A percentile compares a stretch with the other conserved stretches of the same genome.
These are phyloP conservation scores for Gossypium schwendimanii DNA, from an alignment of 441 rosid genomes.

Conservation along the genomic window DNA sequence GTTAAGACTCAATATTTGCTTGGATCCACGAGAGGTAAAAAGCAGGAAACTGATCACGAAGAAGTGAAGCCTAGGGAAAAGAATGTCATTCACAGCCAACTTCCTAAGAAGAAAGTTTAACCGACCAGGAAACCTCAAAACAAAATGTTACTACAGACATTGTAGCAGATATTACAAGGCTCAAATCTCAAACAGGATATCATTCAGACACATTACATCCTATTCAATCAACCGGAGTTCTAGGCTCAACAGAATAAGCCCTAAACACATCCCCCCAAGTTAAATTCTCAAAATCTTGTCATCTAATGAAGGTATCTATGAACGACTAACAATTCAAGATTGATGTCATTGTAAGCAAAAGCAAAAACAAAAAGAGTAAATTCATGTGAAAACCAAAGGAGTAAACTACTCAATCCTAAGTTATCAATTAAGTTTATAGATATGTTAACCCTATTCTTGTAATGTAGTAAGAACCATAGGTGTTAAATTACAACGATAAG, in stretches of 20 bases:
- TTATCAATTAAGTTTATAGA: background rate
- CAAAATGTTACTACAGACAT: slow-evolving; percentile 63
- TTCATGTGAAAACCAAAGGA: background rate
- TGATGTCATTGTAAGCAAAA: background rate
- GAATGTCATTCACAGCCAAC: slow-evolving; percentile 59
- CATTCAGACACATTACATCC: background rate
- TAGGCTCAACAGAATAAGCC: too few relatives aligned
- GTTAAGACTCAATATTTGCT: slow-evolving; percentile 45
- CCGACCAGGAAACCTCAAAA: slow-evolving; percentile 56
- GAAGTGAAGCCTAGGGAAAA: slow-evolving; percentile 59
- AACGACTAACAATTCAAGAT: background rate
- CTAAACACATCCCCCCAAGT: background rate
- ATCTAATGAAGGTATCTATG: background rate
- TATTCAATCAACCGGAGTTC: background rate
- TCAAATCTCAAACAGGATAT: slow-evolving; percentile 30
- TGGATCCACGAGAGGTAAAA: slow-evolving; percentile 52
- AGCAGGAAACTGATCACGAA: slow-evolving; percentile 63
- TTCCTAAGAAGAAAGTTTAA: slow-evolving; percentile 58
- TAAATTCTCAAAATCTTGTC: background rate
- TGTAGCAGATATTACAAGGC: slow-evolving; percentile 53
- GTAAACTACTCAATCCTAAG: background rate
- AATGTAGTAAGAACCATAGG: background rate
- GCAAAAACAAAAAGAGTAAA: background rate
- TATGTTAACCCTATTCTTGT: background rate
- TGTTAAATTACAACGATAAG: background rate